Conservation (phyloP, 1,284 basidiomycete species). For the Ustilago curta region DNA sequence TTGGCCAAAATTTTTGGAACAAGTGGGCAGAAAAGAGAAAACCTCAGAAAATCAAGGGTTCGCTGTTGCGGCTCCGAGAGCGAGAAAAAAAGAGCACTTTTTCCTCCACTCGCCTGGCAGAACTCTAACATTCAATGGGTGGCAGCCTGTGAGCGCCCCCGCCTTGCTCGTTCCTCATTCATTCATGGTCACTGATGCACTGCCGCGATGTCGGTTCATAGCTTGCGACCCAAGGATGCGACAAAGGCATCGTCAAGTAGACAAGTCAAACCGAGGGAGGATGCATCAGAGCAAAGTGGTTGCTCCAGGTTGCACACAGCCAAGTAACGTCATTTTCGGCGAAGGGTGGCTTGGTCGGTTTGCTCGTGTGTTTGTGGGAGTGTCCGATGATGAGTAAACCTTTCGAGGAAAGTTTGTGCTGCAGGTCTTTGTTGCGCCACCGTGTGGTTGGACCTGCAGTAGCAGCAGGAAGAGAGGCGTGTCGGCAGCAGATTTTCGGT, state of each 20-base stretch:
- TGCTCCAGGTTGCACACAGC: too few species aligned
- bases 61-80: conserved; percentile 16
- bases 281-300: too few species aligned
- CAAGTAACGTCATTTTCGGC: too few species aligned
- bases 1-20: conserved; percentile 30
- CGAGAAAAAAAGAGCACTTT: neutral
- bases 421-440: conserved; percentile 1
- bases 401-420: neutral
- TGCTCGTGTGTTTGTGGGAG: neutral
- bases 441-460: too few species aligned
- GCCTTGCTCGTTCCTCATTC: neutral
- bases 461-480: neutral
- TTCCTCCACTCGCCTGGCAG: neutral
- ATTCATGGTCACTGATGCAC: neutral
- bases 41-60: conserved; percentile 22
- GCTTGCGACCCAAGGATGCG: too few species aligned
- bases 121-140: neutral
- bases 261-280: too few species aligned
- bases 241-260: too few species aligned
- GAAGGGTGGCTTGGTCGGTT: neutral
- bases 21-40: conserved; percentile 13
- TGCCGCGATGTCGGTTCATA: too few species aligned
- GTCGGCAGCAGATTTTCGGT: too few species aligned
- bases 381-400: conserved; percentile 6
- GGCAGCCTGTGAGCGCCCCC: too few species aligned